Evolutionary conservation across 2,329 filamentous ascomycete genomes (phyloP), one percentile per base, ranked within the genome.

Genomic region (Phoma sp.): DNA sequence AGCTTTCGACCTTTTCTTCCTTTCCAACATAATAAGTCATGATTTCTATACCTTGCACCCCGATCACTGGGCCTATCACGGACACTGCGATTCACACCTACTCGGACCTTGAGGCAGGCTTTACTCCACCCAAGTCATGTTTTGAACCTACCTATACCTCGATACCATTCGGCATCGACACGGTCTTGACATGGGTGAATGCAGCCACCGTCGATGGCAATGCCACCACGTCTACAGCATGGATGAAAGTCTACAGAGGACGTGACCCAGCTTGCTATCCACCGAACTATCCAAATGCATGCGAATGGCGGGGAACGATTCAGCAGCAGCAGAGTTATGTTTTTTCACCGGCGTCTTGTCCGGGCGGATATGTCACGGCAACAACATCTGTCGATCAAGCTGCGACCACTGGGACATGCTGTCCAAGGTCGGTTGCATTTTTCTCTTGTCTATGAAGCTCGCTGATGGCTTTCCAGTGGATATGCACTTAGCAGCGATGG

Each of bases 31-130:
- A 25, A 24, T 7, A 14, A 11, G n/a, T 4, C 24, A 44, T 43
- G 40, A 25, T 25, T 27, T 25, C 39, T 14, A 11, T 32, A 24
- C 40, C 14, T 7, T 43, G 47, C 18, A 35, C 32, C n/a, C 4
- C 47, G 5, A 44, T 44, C 25, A 38, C 47, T 24, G 32, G 40
- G 7, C 47, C 47, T 14, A 50, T 51, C 10, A 51, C 35, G 5
- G 48, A 40, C 9, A 51, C 18, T 14, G 9, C 18, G 7, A 44
- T 40, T 4, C 33, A 44, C 35, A 51, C 40, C 5, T 51, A 45
- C 23, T 35, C 41, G 4, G 29, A 45, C 18, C 38, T 41, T 22
- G 27, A 32, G n/a, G 8, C 18, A 22, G 41, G 48, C 41, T 51
- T 51, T 18, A 40, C 22, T 27, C 36, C 48, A 11, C 13, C 35